Conservation (phyloP, 106 monocot genomes). For the Xerophyta viscosa region DNA sequence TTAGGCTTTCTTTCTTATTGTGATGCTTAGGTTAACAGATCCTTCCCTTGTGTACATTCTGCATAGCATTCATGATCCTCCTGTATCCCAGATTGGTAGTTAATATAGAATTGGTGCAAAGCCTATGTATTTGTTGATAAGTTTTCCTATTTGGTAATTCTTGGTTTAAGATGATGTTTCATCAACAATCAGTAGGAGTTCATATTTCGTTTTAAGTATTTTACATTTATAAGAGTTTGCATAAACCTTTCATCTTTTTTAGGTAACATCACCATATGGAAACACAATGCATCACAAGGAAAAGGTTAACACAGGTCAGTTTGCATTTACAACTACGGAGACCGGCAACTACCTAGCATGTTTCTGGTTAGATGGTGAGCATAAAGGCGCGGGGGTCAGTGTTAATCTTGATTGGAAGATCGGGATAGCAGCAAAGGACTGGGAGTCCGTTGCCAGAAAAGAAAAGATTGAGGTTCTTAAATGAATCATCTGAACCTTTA, state of each 20-base stretch:
- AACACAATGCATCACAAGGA: slow-evolving; percentile 70
- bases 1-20: too few relatives aligned
- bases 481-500: neutral
- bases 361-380: slow-evolving; percentile 54
- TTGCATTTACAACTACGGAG: slow-evolving; percentile 90
- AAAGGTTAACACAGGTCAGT: slow-evolving; percentile 54
- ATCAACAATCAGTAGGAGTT: neutral
- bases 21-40: too few relatives aligned
- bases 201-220: neutral
- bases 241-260: slow-evolving; percentile 1
- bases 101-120: too few relatives aligned
- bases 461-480: slow-evolving; percentile 75
- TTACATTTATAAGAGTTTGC: neutral
- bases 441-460: slow-evolving; percentile 86
- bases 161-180: too few relatives aligned
- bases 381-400: slow-evolving; percentile 36
- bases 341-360: slow-evolving; percentile 83
- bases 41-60: too few relatives aligned
- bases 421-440: slow-evolving; percentile 85
- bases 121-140: too few relatives aligned
- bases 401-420: slow-evolving; percentile 73
- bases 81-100: too few relatives aligned
- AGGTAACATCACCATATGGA: slow-evolving; percentile 94
- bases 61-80: too few relatives aligned
- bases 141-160: too few relatives aligned